These are phyloP conservation scores for Candolleomyces aberdarensis DNA, from an alignment of 768 basidiomycete genomes.

Conservation along the genomic window DNA sequence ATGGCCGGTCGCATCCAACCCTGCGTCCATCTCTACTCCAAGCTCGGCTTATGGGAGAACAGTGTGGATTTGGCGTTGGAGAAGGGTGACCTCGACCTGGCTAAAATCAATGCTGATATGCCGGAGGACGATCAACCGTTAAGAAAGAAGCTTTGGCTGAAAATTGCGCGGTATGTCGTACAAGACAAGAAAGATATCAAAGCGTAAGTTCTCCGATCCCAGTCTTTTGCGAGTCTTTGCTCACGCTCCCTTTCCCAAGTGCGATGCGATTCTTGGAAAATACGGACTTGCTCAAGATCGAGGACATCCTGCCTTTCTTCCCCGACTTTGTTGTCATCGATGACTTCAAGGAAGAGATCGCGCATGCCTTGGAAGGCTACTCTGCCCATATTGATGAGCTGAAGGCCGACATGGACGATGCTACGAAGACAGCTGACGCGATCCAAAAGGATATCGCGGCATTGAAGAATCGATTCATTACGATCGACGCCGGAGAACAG, in stretches of 20 bases:
- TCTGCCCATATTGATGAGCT: conserved; percentile 86
- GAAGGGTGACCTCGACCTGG: conserved; percentile 93
- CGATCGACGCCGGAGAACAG: conserved; percentile 82
- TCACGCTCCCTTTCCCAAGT: conserved; percentile 37
- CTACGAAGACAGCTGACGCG: conserved; percentile 85
- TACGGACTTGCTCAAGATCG: conserved; percentile 93
- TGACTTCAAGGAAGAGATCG: conserved; percentile 99
- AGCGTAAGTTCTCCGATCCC: conserved; percentile 57
- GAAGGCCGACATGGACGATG: conserved; percentile 95
- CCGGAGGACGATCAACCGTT: conserved; percentile 86
- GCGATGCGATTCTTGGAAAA: conserved; percentile 97
- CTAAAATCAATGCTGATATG: conserved; percentile 93
- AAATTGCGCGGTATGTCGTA: conserved; percentile 97
- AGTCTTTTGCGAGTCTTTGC: conserved; percentile 4
- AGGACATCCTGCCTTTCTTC: conserved; percentile 99
- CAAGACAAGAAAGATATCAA: conserved; percentile 98
- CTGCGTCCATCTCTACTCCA: conserved; percentile 95
- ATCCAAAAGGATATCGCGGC: conserved; percentile 90
- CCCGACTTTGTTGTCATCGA: conserved; percentile 99
- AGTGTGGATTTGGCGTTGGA: conserved; percentile 93
- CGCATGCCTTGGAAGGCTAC: conserved; percentile 91
- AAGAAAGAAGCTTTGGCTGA: conserved; percentile 94
- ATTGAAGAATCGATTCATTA: conserved; percentile 86
- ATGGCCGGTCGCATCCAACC: conserved; percentile 76
- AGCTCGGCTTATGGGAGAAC: conserved; percentile 97